Conservation (phyloP, 495 filamentous ascomycete genomes). For the Penicillium paxilli region DNA sequence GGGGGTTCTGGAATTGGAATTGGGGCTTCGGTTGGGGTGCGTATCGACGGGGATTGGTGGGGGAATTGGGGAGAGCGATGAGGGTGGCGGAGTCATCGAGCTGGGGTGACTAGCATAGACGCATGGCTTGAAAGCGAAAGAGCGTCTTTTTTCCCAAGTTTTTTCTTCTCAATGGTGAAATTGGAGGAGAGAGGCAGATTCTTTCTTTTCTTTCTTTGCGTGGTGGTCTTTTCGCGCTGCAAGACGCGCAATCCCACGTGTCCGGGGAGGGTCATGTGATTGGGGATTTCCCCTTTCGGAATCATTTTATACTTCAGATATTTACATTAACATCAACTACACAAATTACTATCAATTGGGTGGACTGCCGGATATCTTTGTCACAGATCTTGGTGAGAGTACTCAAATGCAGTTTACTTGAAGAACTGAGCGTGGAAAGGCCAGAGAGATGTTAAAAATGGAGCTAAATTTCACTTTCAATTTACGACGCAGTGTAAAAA, state of each 20-base stretch:
- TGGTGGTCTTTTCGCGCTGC: not conserved
- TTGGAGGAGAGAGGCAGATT: too few relatives aligned
- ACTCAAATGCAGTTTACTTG: too few relatives aligned
- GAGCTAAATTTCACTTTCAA: too few relatives aligned
- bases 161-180: too few relatives aligned
- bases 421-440: too few relatives aligned
- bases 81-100: slow-evolving; percentile 44
- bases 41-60: slow-evolving; percentile 47
- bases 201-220: too few relatives aligned
- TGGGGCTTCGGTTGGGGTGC: slow-evolving; percentile 39
- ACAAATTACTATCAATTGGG: too few relatives aligned
- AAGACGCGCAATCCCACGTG: slow-evolving; percentile 22
- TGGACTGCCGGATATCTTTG: too few relatives aligned
- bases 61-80: slow-evolving; percentile 35
- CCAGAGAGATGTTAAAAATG: too few relatives aligned
- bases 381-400: too few relatives aligned
- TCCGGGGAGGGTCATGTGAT: slow-evolving; percentile 13
- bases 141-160: slow-evolving; percentile 1
- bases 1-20: slow-evolving; percentile 32
- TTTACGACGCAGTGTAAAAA: too few relatives aligned
- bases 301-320: not conserved
- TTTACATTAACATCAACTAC: too few relatives aligned
- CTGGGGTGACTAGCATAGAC: slow-evolving; percentile 27
- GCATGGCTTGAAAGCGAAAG: slow-evolving; percentile 26
- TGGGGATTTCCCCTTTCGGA: not conserved